Base-by-base conservation (phyloP, 2,329 filamentous ascomycete species). In the Sporothrix inflata region DNA sequence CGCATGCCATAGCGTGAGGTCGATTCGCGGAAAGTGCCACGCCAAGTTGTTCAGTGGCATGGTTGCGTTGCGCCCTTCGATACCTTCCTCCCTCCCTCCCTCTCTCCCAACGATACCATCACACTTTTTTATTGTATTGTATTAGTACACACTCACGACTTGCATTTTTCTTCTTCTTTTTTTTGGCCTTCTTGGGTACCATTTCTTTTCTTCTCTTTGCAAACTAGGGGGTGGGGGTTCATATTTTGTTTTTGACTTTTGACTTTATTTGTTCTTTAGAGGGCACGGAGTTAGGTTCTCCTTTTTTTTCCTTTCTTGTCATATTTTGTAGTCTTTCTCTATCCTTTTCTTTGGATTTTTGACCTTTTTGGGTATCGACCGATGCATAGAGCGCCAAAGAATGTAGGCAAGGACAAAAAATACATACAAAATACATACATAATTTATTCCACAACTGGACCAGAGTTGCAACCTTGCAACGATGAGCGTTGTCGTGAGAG, bases 141-240 rank as follows among this genome's bases (percentile, higher is more conserved):
- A 72, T 53, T 49, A 68, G 70, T 72, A 72, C 53, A 61, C 53
- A 40, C 30, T 72, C 30, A 72, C 65, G 63, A 42, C 49, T 55
- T 45, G 49, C 12, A 42, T 60, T 60, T 34, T 60, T 21, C 14
- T 57, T 47, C 21, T 9, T 11, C 12, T 12, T 9, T 42, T 30
- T 60, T 24, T 16, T 27, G 38, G 38, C 12, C 49, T 9, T 42
- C 47, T 67, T 60, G 24, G 55, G n/a, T 65, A 30, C 61, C 40
- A 49, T 70, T 49, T 53, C 5, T 65, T 60, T 53, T 47, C 14
- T 24, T 24, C 12, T 24, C 16, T 65, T 45, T 45, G 38, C 60
- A 27, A 65, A 4, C 38, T 65, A 65, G 60, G 60, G 21, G n/a
- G 38, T 45, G 38, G 60, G 21, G 40, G 14, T 60, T 49, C 6